A percentile compares a stretch with the other conserved stretches of the same genome.
These are phyloP conservation scores for Malus hybrid DNA, from an alignment of 331 rosid species.

Conservation along the genomic window DNA sequence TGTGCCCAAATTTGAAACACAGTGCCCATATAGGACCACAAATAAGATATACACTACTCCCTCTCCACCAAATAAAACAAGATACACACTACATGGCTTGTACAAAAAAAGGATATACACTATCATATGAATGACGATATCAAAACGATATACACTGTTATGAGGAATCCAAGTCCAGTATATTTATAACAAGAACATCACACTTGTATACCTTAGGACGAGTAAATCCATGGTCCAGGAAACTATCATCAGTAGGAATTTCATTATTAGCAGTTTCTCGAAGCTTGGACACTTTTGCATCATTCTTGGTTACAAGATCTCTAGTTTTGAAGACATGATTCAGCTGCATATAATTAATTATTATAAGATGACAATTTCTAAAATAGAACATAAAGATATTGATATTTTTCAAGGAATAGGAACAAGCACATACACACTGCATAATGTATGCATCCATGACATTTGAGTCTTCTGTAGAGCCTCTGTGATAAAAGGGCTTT, in stretches of 20 bases:
- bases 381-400: not conserved
- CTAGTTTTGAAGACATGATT: conserved; percentile 77
- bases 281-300: conserved; percentile 46
- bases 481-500: conserved; percentile 83
- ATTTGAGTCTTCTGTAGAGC: conserved; percentile 50
- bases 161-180: conserved; percentile 4
- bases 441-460: conserved; percentile 76
- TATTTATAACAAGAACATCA: not conserved
- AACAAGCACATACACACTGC: conserved; percentile 62
- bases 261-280: conserved; percentile 32
- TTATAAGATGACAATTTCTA: not conserved
- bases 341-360: conserved; percentile 47
- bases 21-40: not conserved
- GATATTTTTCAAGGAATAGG: not conserved
- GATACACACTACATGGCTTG: not conserved
- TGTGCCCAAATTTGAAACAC: not conserved
- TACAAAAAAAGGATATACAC: not conserved
- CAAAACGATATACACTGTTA: not conserved
- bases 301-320: conserved; percentile 69
- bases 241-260: conserved; percentile 29
- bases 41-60: no score
- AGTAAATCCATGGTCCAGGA: conserved; percentile 91
- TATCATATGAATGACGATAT: not conserved
- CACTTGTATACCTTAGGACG: conserved; percentile 74
- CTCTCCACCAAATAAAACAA: no score